Conservation (phyloP, 768 basidiomycete genomes). For the Tulasnella calospora region DNA sequence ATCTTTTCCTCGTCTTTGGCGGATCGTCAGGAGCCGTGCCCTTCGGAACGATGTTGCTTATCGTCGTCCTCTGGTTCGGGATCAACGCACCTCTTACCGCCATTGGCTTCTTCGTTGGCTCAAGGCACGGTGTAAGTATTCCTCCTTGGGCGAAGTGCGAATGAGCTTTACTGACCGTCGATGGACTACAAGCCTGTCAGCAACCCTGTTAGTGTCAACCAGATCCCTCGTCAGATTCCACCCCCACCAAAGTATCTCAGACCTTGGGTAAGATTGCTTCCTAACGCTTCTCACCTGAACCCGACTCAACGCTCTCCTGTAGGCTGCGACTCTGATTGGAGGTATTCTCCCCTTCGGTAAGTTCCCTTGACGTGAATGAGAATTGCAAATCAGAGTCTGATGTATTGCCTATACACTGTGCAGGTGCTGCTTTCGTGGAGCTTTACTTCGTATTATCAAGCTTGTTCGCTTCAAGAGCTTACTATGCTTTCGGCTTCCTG, state of each 20-base stretch:
- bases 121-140: constrained; percentile 71
- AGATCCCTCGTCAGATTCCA: constrained; percentile 95
- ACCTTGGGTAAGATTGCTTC: constrained; percentile 56
- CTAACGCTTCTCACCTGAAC: background rate
- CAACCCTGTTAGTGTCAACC: constrained; percentile 86
- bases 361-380: constrained; percentile 26
- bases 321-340: constrained; percentile 69
- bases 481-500: constrained; percentile 95
- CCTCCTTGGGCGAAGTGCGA: background rate
- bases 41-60: constrained; percentile 87
- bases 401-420: constrained; percentile 12
- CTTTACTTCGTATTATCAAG: constrained; percentile 87
- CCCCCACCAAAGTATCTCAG: constrained; percentile 77
- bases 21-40: constrained; percentile 94
- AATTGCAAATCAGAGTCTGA: background rate
- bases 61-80: constrained; percentile 85
- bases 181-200: constrained; percentile 51
- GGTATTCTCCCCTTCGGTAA: constrained; percentile 88
- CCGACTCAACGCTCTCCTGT: background rate
- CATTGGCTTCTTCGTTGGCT: constrained; percentile 80
- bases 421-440: constrained; percentile 92
- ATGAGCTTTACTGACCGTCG: background rate
- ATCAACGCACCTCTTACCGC: constrained; percentile 87
- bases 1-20: constrained; percentile 78
- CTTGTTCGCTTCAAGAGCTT: constrained; percentile 85